Base-by-base conservation (phyloP, 352 stramenopile genomes). In the Phytophthora parvispora region DNA sequence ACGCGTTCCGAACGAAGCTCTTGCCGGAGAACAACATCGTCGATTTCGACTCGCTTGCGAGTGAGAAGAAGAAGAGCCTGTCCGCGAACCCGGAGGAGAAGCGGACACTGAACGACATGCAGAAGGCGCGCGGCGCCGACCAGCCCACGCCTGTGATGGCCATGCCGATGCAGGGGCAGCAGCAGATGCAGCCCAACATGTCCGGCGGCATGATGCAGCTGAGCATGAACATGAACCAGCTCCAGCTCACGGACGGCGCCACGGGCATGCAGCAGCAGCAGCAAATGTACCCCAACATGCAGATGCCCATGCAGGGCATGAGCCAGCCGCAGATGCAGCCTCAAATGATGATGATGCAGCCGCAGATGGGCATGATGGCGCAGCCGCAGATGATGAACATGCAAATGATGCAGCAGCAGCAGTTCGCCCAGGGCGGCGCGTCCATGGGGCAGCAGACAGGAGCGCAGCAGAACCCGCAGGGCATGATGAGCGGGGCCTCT, bases 21-120 rank as follows among this genome's bases (percentile, higher is more conserved):
- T 66, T 92, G 27, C 84, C 84, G 4, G 84, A 92, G 51, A 90
- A 90, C 63, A 78, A 88, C 67, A 81, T 92, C 53, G 78, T 92
- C 18, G 80, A 92, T 57, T 80, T 90, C 2, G 75, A 59, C 34
- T 79, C 77, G 60, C 68, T 92, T 12, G 82, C 68, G 27, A 87
- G 80, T 40, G 81, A 87, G 32, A 87, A 83, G 74, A 90, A 89
- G 55, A 79, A 72, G 36, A 45, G 50, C 2, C 61, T 75, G 47
- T 64, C 61, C 1, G 63, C 64, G 4, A 72, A 67, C n/a, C 63
- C 72, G 3, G 58, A 63, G 10, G 78, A 86, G 34, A 79, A 82
- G 38, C 77, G 75, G 38, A 84, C 81, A 60, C 66, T 92, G 36
- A 88, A 90, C 55, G 84, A 92, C 25, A 58, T 92, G 53, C 80